A percentile compares a stretch with the other conserved stretches of the same genome.
Evolutionary conservation across 192 early-diverging fungal species (phyloP).

Genomic region (Neocallimastix lanati): DNA sequence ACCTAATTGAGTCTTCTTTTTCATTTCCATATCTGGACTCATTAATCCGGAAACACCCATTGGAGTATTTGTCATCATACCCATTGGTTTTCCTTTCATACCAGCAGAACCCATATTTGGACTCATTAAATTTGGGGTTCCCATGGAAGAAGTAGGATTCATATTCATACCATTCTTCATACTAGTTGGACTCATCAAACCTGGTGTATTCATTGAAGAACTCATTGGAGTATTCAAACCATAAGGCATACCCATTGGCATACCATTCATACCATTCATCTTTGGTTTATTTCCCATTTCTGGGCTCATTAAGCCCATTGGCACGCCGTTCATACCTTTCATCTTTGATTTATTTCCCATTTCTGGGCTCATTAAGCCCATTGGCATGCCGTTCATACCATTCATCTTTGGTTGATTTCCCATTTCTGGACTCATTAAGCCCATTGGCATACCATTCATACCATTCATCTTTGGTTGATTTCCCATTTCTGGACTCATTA

Average conservation of each 20-base stretch:
- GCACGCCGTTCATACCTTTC: background rate
- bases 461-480: background rate
- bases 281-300: background rate
- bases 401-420: background rate
- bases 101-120: background rate
- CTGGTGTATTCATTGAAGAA: too few species aligned
- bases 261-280: background rate
- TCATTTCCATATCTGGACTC: background rate
- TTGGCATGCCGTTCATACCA: too few species aligned
- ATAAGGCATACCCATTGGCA: too few species aligned
- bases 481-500: background rate
- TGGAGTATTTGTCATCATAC: too few species aligned
- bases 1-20: too few species aligned
- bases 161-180: background rate
- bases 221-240: background rate
- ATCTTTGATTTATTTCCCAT: background rate
- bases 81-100: background rate
- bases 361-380: too few species aligned
- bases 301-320: too few species aligned
- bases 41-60: background rate
- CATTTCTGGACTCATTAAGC: background rate
- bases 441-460: background rate
- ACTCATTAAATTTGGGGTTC: too few species aligned
- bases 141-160: too few species aligned
- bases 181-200: background rate